phyloP scores from a whole-genome alignment of 2,329 filamentous ascomycete genomes.

The Phaeosphaeria sp. region DNA sequence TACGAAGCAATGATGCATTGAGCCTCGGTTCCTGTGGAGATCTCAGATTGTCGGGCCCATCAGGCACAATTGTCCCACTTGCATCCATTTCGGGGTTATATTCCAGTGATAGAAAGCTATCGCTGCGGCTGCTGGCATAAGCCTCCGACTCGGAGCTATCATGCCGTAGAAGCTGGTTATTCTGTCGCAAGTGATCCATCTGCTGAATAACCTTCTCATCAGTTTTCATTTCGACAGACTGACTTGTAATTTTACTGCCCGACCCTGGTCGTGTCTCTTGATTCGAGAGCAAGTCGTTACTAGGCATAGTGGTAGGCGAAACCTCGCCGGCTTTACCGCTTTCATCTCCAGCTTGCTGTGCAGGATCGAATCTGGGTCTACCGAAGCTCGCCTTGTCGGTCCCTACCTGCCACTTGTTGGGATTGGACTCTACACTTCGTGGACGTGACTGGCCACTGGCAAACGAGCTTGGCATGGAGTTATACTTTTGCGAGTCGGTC shows the following conservation, averaged over 20 bases:
- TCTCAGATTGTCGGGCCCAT: slow-evolving; percentile 32
- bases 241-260: slow-evolving; percentile 19
- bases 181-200: slow-evolving; percentile 47
- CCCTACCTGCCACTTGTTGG: slow-evolving; percentile 35
- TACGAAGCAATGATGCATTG: slow-evolving; percentile 19
- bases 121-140: slow-evolving; percentile 40
- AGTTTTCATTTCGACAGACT: slow-evolving; percentile 27
- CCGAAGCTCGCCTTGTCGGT: slow-evolving; percentile 44
- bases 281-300: slow-evolving; percentile 14
- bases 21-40: slow-evolving; percentile 32
- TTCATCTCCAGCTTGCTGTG: slow-evolving; percentile 11
- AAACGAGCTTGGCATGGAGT: slow-evolving; percentile 61
- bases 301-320: slow-evolving; percentile 37
- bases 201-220: slow-evolving; percentile 44
- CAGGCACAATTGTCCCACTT: slow-evolving; percentile 51
- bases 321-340: slow-evolving; percentile 32
- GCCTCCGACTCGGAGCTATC: slow-evolving; percentile 50
- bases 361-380: slow-evolving; percentile 14
- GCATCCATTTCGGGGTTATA: slow-evolving; percentile 49
- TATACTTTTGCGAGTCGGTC: slow-evolving; percentile 61
- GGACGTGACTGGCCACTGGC: slow-evolving; percentile 43
- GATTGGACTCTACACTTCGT: slow-evolving; percentile 32
- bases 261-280: slow-evolving; percentile 17
- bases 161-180: slow-evolving; percentile 50
- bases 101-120: slow-evolving; percentile 33